Conservation (phyloP, 768 basidiomycete genomes). For the Tulasnella sp. region DNA sequence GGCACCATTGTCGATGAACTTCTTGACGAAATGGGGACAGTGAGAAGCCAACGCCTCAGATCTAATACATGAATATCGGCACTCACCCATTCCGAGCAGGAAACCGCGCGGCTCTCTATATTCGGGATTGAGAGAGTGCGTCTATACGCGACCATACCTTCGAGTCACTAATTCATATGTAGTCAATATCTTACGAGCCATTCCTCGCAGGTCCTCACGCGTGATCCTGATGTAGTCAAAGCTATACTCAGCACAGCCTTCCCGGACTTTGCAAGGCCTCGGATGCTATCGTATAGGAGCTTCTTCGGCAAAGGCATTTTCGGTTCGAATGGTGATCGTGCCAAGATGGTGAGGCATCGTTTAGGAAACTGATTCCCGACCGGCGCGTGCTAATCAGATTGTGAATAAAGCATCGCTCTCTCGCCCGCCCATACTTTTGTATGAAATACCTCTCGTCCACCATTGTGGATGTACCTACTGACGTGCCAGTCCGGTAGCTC, state of each 20-base stretch:
- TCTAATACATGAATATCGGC: too few relatives aligned
- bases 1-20: constrained; percentile 6
- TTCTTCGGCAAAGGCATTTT: constrained; percentile 29
- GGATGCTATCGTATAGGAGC: constrained; percentile 21
- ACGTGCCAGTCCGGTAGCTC: constrained; percentile 10
- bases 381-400: too few relatives aligned
- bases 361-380: too few relatives aligned
- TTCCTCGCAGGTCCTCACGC: constrained; percentile 7
- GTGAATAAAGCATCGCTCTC: too few relatives aligned
- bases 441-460: too few relatives aligned
- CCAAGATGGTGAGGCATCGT: constrained; percentile 21
- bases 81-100: neutral
- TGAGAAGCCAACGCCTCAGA: too few relatives aligned
- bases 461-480: too few relatives aligned
- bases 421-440: too few relatives aligned
- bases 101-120: constrained; percentile 5
- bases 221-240: constrained; percentile 15
- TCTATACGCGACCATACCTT: too few relatives aligned
- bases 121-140: neutral
- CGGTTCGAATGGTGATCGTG: constrained; percentile 24
- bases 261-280: constrained; percentile 17
- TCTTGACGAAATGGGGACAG: constrained; percentile 8
- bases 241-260: constrained; percentile 15
- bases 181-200: too few relatives aligned
- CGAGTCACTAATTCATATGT: too few relatives aligned